A percentile compares a stretch with the other conserved stretches of the same genome.
phyloP scores from a whole-genome alignment of 2,329 filamentous ascomycete genomes.

The Pyrenophora graminea region DNA sequence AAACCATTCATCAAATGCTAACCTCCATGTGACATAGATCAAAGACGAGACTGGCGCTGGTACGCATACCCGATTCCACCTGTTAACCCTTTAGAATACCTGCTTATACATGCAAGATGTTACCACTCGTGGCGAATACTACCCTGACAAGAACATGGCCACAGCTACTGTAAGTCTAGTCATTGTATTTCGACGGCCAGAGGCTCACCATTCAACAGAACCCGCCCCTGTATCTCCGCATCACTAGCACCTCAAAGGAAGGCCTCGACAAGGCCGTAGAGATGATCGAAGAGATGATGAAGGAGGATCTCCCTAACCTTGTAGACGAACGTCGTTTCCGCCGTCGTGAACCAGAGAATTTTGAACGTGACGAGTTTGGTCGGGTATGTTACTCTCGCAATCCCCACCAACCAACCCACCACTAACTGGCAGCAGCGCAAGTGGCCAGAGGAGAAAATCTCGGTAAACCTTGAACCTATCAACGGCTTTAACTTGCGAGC shows the following conservation, averaged over 20 bases:
- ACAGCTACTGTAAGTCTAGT: slow-evolving; percentile 72
- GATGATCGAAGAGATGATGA: slow-evolving; percentile 93
- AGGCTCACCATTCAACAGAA: slow-evolving; percentile 60
- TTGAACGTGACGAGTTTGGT: slow-evolving; percentile 89
- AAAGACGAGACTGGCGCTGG: slow-evolving; percentile 99
- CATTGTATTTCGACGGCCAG: neutral
- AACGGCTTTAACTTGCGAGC: slow-evolving; percentile 95
- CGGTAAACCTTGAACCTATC: slow-evolving; percentile 86
- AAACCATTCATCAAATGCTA: slow-evolving; percentile 82
- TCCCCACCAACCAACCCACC: neutral
- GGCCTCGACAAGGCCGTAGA: slow-evolving; percentile 86
- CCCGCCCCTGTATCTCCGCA: slow-evolving; percentile 90
- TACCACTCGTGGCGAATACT: slow-evolving; percentile 95
- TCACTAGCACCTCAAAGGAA: slow-evolving; percentile 88
- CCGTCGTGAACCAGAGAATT: slow-evolving; percentile 75
- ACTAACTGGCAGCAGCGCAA: slow-evolving; percentile 69
- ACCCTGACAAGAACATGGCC: slow-evolving; percentile 96
- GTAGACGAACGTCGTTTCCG: slow-evolving; percentile 94
- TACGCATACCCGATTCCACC: slow-evolving; percentile 79
- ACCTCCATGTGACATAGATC: slow-evolving; percentile 93
- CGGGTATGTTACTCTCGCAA: slow-evolving; percentile 63
- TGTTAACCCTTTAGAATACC: slow-evolving; percentile 62
- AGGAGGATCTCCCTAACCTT: slow-evolving; percentile 91
- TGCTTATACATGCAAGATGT: slow-evolving; percentile 84
- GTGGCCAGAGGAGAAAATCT: slow-evolving; percentile 97